Percentiles rank a stretch among this genome's conserved stretches.
These are phyloP conservation scores for Uromyces viciae-fabae DNA, from an alignment of 1,284 basidiomycete species.

Conservation along the genomic window DNA sequence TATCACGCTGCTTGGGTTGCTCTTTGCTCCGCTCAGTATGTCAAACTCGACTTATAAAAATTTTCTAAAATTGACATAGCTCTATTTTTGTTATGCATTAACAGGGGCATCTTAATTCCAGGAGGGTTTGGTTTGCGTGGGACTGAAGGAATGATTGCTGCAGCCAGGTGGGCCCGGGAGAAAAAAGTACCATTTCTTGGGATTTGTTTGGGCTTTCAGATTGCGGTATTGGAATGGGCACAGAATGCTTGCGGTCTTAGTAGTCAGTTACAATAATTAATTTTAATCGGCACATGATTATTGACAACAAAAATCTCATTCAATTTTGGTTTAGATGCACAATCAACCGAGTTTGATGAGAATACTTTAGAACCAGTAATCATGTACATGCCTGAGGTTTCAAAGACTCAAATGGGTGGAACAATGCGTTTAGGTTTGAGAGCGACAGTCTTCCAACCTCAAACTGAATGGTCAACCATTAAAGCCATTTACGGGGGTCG, in stretches of 20 bases:
- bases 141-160: slow-evolving; percentile 94
- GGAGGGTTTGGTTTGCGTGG: slow-evolving; percentile 92
- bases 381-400: slow-evolving; percentile 99
- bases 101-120: slow-evolving; percentile 85
- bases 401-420: slow-evolving; percentile 94
- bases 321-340: slow-evolving; percentile 71
- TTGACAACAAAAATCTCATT: too few species aligned
- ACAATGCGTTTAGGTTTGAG: slow-evolving; percentile 96
- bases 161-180: slow-evolving; percentile 93
- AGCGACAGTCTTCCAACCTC: slow-evolving; percentile 78
- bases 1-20: slow-evolving; percentile 96
- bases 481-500: slow-evolving; percentile 81
- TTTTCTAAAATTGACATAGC: background rate
- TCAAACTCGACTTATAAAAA: slow-evolving; percentile 50
- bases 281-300: background rate
- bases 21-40: slow-evolving; percentile 78
- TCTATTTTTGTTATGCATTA: slow-evolving; percentile 4
- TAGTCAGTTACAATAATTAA: slow-evolving; percentile 57
- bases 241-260: slow-evolving; percentile 74
- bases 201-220: slow-evolving; percentile 96
- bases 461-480: slow-evolving; percentile 64
- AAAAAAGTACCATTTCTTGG: slow-evolving; percentile 92
- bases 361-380: slow-evolving; percentile 67
- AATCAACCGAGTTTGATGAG: slow-evolving; percentile 75
- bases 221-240: slow-evolving; percentile 93